These are phyloP conservation scores for Delitschia confertaspora DNA, from an alignment of 495 filamentous ascomycete genomes.

Conservation along the genomic window DNA sequence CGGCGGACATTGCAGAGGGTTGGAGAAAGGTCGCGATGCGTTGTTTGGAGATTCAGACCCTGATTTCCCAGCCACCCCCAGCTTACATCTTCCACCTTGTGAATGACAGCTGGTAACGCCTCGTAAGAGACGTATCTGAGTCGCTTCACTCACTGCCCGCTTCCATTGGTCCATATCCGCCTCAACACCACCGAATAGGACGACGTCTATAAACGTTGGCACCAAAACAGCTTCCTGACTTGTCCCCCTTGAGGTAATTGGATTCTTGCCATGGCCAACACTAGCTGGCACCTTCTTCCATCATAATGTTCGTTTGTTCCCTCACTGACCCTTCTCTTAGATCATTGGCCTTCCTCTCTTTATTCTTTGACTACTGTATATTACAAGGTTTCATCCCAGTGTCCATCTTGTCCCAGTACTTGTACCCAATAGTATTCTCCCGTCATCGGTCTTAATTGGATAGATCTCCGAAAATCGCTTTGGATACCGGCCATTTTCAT, in stretches of 20 bases:
- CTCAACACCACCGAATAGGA: slow-evolving; percentile 24
- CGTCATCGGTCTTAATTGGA: slow-evolving; percentile 13
- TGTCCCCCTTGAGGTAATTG: slow-evolving; percentile 24
- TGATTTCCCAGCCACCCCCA: slow-evolving; percentile 26
- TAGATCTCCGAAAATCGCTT: slow-evolving; percentile 24
- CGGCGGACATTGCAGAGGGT: slow-evolving; percentile 9
- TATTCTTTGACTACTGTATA: slow-evolving; percentile 15
- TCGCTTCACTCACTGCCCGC: slow-evolving; percentile 14
- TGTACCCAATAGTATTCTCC: too few relatives aligned
- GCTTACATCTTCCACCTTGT: slow-evolving; percentile 21
- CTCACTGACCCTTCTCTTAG: slow-evolving; percentile 20
- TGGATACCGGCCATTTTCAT: neutral
- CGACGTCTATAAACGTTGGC: slow-evolving; percentile 4
- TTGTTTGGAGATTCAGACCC: slow-evolving; percentile 21
- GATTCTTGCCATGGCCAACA: slow-evolving; percentile 9
- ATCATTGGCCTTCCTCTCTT: slow-evolving; percentile 11
- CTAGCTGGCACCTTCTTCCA: too few relatives aligned
- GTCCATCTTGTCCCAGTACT: slow-evolving; percentile 19
- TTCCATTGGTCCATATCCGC: slow-evolving; percentile 22
- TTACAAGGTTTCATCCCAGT: slow-evolving; percentile 2
- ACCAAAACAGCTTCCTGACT: slow-evolving; percentile 17
- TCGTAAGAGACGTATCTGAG: slow-evolving; percentile 12
- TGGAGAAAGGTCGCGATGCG: slow-evolving; percentile 29
- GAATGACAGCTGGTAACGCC: slow-evolving; percentile 25
- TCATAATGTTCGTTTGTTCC: neutral